Conservation (phyloP, 305 asterid species). For the Rubia tinctorum region DNA sequence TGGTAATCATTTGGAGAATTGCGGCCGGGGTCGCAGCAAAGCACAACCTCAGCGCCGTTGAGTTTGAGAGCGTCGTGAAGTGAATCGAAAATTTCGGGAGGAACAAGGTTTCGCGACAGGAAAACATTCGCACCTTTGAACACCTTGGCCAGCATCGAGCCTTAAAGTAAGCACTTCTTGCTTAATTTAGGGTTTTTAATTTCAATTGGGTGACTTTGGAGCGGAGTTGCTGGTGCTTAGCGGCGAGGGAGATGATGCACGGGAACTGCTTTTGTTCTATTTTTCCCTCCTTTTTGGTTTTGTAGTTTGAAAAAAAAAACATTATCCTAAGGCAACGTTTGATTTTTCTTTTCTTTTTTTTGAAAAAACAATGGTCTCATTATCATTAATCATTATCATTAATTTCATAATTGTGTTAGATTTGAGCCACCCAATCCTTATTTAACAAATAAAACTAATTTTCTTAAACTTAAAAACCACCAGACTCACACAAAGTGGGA, state of each 20-base stretch:
- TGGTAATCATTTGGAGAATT: constrained; percentile 76
- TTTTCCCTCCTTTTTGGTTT: no score
- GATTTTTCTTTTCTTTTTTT: no score
- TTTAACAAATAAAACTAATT: no score
- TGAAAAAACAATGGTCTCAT: no score
- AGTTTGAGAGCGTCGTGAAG: constrained; percentile 92
- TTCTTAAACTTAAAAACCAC: no score
- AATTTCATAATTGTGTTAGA: no score
- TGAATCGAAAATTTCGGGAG: constrained; percentile 87
- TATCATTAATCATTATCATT: no score
- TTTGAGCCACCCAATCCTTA: no score
- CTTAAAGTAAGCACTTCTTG: background rate
- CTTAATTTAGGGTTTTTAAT: background rate
- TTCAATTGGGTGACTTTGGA: background rate
- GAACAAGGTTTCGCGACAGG: constrained; percentile 82
- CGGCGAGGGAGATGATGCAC: background rate
- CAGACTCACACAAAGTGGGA: no score
- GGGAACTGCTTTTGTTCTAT: background rate
- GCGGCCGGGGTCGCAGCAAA: constrained; percentile 90
- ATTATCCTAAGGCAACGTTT: no score
- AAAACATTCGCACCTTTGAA: constrained; percentile 69
- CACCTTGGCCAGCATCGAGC: constrained; percentile 57
- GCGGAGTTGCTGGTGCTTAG: background rate
- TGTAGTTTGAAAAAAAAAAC: no score
- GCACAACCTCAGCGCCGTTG: constrained; percentile 82